Evolutionary conservation across 352 stramenopile species (phyloP), one percentile per base, ranked within the genome.

Genomic region (Phytophthora parvispora): DNA sequence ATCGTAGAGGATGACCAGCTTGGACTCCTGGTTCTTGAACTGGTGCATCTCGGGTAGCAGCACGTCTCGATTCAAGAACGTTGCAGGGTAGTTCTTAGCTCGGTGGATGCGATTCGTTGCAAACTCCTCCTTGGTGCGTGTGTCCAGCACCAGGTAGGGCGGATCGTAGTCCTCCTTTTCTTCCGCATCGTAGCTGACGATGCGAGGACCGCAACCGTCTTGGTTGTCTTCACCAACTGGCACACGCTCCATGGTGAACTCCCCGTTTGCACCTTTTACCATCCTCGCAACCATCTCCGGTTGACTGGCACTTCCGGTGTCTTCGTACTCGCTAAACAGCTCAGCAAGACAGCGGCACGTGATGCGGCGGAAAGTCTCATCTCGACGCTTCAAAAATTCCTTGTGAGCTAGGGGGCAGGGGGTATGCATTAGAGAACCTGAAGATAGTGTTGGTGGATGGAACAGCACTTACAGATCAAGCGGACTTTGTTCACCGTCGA

Each of bases 1-100:
- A 60, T 93, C 86, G 67, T 96, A 96, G 18, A 96, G 38, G 29
- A 96, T 83, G 34, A 96, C 85, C 25, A 94, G 72, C 70, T 92
- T 81, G 60, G 75, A 75, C 47, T 92, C 86, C 12, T 89, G 74
- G 66, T 96, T 94, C 77, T 93, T 93, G 63, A 89, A 94, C 48
- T 84, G 71, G 58, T 91, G 83, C 86, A 94, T 94, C 56, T 94
- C 84, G 0, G 86, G 84, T 18, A 94, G 60, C 5, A 92, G 58
- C 32, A 84, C 58, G 60, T 94, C 86, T 48, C 86, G 86, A 34
- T 84, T 87, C 54, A 94, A 66, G 38, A 78, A 89, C 2, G 62
- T 75, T 2, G 83, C 72, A 0, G 86, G 86, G 42, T 89, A 94
- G 49, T 72, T 92, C 62, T 90, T 90, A 24, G 86, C 64, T 32